Evolutionary conservation across 2,329 filamentous ascomycete genomes (phyloP), one percentile per base, ranked within the genome.

Genomic region (Fonsecaea nubica): DNA sequence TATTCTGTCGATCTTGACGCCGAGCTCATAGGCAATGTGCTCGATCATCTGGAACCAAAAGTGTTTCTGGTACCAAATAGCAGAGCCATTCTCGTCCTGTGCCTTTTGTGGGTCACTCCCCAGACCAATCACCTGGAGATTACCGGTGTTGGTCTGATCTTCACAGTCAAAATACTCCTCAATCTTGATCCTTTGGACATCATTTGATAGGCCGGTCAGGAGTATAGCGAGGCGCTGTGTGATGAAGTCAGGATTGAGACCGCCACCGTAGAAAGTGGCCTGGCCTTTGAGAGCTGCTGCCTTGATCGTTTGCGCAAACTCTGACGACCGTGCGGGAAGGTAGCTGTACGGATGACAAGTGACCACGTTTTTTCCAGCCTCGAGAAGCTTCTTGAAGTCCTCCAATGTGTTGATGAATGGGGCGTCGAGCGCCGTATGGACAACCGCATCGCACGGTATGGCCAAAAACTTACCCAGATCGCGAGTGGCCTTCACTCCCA

Each of bases 51-150:
- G 53, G n/a, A 33, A 56, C 25, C 33, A 33, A 36, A 33, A 56
- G 33, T 56, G 53, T 18, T 56, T 56, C 53, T 56, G 53, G 53
- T 56, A 56, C 53, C 53, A 56, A 36, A 56, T 56, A n/a, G 53
- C 53, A 33, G 53, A 36, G 33, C 53, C 33, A 36, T 56, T 56
- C 53, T 56, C 53, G 33, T 56, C 53, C 45, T 50, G 53, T 33
- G 8, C 53, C 25, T 56, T 33, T 9, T 36, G 10, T 6, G 25
- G 33, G 33, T 56, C 25, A n/a, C 53, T 56, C 12, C 53, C 33
- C 53, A 32, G 21, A 33, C 45, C 45, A 50, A 50, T 50, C 33
- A 36, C 53, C 53, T 56, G 53, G 10, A 56, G 53, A 56, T 33
- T 56, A 36, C 53, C 33, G 12, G 25, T 36, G 33, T 56, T 56